A percentile compares a stretch with the other conserved stretches of the same genome.
phyloP scores from a whole-genome alignment of 2,329 filamentous ascomycete genomes.

The Ophiostoma perfectum region DNA sequence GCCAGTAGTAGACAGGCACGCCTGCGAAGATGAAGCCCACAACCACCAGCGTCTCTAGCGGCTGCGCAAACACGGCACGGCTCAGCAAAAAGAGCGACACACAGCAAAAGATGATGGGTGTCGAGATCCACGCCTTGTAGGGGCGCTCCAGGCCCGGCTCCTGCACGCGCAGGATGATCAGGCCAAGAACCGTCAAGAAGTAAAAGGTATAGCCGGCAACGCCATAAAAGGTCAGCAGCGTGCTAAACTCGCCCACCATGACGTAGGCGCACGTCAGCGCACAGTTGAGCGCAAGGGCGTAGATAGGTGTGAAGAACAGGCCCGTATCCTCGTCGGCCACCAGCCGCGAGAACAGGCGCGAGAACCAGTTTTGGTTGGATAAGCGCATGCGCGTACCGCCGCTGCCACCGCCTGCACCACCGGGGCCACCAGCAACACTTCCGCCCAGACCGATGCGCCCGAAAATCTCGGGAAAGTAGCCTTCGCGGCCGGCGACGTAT shows the following conservation, averaged over 20 bases:
- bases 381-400: constrained; percentile 14
- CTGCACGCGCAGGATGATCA: constrained; percentile 81
- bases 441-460: constrained; percentile 69
- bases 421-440: background rate
- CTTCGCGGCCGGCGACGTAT: constrained; percentile 92
- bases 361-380: constrained; percentile 53
- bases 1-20: constrained; percentile 83
- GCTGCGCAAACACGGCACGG: constrained; percentile 83
- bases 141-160: constrained; percentile 85
- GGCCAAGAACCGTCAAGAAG: constrained; percentile 86
- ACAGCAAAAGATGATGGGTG: constrained; percentile 96
- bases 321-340: constrained; percentile 72
- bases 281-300: constrained; percentile 79
- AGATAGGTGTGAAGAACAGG: constrained; percentile 89
- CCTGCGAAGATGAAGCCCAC: constrained; percentile 78
- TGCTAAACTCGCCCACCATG: constrained; percentile 80
- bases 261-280: constrained; percentile 71
- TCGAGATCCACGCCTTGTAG: constrained; percentile 94
- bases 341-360: constrained; percentile 53
- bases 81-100: constrained; percentile 89
- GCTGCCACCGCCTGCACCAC: background rate
- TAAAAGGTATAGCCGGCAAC: constrained; percentile 97
- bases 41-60: constrained; percentile 82
- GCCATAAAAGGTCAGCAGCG: constrained; percentile 92
- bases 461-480: constrained; percentile 80